Evolutionary conservation across 495 filamentous ascomycete genomes (phyloP), one percentile per base, ranked within the genome.

Genomic region (Annulohypoxylon bovei): DNA sequence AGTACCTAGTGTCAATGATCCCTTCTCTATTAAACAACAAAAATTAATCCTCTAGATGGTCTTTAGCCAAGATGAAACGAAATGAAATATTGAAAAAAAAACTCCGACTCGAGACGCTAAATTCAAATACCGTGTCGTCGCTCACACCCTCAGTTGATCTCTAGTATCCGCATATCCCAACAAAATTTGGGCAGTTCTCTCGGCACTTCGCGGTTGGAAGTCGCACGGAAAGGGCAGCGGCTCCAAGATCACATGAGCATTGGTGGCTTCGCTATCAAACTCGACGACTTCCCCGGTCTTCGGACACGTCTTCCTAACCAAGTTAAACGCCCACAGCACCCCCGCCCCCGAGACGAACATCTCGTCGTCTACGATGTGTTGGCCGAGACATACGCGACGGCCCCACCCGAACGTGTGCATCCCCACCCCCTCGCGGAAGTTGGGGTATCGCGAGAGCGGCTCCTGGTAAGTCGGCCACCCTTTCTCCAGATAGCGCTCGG

Each of bases 401-500:
- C 90, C 90, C 73, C 85, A 89, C 4, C 89, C 89, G 67, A 90
- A 92, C 1, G 78, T 81, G 54, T 86, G 82, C 82, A 84, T 84
- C 23, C 76, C 67, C 1, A 75, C 67, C 6, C 74, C 85, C 79
- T 77, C 87, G 75, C 73, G 86, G 79, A 81, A 83, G 82, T 83
- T 84, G 42, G 84, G 84, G 40, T 82, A 86, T 32, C 79, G 72
- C 0, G 82, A 78, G 1, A 86, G 79, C 7, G 84, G 84, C 52
- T 83, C 83, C 61, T 84, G 82, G 71, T 84, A 89, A 0, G 85
- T 88, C 0, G 87, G 83, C 76, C 82, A 87, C 44, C 75, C 74
- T 20, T 87, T 75, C 74, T 84, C 81, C 32, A 85, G 77, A 71
- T 80, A 90, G 6, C 83, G 85, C 32, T 84, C 81, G 1, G 87